These are phyloP conservation scores for Coemansia sp. DNA, from an alignment of 192 early-diverging fungal genomes.

Conservation along the genomic window DNA sequence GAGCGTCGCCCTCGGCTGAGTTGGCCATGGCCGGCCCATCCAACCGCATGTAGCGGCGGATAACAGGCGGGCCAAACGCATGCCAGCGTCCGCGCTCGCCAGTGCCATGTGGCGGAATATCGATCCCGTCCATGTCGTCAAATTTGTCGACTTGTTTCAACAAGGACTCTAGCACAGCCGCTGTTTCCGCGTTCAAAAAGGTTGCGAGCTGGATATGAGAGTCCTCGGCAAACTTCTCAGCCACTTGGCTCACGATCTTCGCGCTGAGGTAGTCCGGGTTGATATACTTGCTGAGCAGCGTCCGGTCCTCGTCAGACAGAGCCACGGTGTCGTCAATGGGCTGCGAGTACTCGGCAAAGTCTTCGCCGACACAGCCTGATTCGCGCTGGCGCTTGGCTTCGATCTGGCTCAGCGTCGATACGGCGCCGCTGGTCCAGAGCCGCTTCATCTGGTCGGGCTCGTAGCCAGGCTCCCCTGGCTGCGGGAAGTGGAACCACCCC, in stretches of 20 bases:
- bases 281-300: slow-evolving; percentile 56
- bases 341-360: slow-evolving; percentile 28
- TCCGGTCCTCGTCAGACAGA: slow-evolving; percentile 58
- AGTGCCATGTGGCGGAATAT: slow-evolving; percentile 62
- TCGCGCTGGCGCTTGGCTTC: slow-evolving; percentile 46
- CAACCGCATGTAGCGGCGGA: slow-evolving; percentile 65
- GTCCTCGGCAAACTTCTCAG: slow-evolving; percentile 68
- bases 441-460: slow-evolving; percentile 51
- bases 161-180: slow-evolving; percentile 35
- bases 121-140: slow-evolving; percentile 47
- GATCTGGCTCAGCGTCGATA: slow-evolving; percentile 65
- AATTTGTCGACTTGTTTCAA: slow-evolving; percentile 50
- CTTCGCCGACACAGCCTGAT: slow-evolving; percentile 30
- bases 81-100: slow-evolving; percentile 63
- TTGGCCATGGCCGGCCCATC: slow-evolving; percentile 15
- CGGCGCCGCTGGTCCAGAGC: slow-evolving; percentile 47
- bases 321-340: slow-evolving; percentile 19
- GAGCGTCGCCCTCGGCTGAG: neutral
- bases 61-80: slow-evolving; percentile 65
- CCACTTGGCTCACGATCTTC: slow-evolving; percentile 56
- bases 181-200: slow-evolving; percentile 60
- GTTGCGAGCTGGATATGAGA: slow-evolving; percentile 66
- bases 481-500: slow-evolving; percentile 82
- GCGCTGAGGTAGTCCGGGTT: slow-evolving; percentile 69
- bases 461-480: slow-evolving; percentile 72